These are phyloP conservation scores for Aspergillus funiculosus DNA, from an alignment of 495 filamentous ascomycete species.

Conservation along the genomic window DNA sequence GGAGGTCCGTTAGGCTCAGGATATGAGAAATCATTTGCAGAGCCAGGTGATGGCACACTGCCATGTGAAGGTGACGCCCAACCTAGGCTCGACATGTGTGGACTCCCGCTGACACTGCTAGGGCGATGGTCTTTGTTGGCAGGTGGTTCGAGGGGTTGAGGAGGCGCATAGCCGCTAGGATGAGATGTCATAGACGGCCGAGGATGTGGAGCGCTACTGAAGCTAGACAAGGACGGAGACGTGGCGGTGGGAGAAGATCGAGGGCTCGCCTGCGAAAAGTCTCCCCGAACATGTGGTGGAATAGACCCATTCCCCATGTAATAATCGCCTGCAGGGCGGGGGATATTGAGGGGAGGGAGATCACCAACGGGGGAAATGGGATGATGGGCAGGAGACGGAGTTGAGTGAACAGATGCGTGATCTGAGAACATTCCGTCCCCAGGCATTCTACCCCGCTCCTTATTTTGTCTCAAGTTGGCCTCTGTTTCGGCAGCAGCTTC, in stretches of 20 bases:
- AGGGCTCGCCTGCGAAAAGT: constrained; percentile 69
- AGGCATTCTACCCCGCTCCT: constrained; percentile 56
- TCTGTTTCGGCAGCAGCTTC: constrained; percentile 87
- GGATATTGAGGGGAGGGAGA: constrained; percentile 67
- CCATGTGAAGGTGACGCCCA: constrained; percentile 70
- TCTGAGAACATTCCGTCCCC: constrained; percentile 74
- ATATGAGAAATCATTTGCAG: constrained; percentile 60
- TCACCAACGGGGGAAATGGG: constrained; percentile 73
- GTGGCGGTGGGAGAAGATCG: constrained; percentile 60
- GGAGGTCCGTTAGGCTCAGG: constrained; percentile 59
- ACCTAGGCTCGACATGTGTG: constrained; percentile 64
- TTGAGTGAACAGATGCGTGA: constrained; percentile 74
- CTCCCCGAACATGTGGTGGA: constrained; percentile 76
- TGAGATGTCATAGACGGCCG: constrained; percentile 73
- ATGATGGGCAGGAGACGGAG: constrained; percentile 77
- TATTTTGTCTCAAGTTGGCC: constrained; percentile 61
- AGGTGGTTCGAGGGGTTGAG: constrained; percentile 82
- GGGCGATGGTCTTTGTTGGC: constrained; percentile 66
- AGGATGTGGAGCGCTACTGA: constrained; percentile 48
- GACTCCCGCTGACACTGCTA: constrained; percentile 62
- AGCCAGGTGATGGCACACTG: constrained; percentile 59
- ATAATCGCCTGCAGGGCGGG: constrained; percentile 59
- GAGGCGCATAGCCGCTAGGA: constrained; percentile 71
- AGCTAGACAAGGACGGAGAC: constrained; percentile 54
- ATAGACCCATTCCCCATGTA: constrained; percentile 65